Evolutionary conservation across 345 rosid genomes (phyloP).

Genomic region (Geranium brycei): DNA sequence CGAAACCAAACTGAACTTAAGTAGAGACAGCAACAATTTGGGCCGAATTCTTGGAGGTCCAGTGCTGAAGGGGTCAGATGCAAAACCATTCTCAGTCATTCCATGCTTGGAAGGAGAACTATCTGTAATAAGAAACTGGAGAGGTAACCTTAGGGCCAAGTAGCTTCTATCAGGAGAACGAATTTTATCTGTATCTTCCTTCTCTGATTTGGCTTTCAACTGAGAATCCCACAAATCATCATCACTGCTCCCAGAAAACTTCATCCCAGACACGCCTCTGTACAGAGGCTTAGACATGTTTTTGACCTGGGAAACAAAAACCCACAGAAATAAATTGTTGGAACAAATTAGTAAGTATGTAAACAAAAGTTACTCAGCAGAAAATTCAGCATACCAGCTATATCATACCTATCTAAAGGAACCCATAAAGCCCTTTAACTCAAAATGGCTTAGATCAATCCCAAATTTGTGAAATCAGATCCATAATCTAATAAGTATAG

Average conservation of each 20-base stretch:
- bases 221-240: slow-evolving; percentile 62
- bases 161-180: slow-evolving; percentile 40
- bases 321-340: background rate
- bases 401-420: too few species aligned
- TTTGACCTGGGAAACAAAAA: background rate
- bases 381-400: too few species aligned
- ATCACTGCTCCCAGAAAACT: slow-evolving; percentile 50
- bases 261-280: slow-evolving; percentile 47
- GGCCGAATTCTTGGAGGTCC: slow-evolving; percentile 50
- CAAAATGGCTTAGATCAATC: too few species aligned
- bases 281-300: slow-evolving; percentile 72
- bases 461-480: background rate
- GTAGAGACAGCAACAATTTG: slow-evolving; percentile 36
- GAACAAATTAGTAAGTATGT: too few species aligned
- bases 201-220: slow-evolving; percentile 65
- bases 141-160: slow-evolving; percentile 48
- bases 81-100: slow-evolving; percentile 41
- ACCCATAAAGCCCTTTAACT: too few species aligned
- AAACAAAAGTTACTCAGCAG: too few species aligned
- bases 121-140: slow-evolving; percentile 32
- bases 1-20: slow-evolving; percentile 61
- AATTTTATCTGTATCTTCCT: slow-evolving; percentile 43
- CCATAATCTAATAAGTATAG: background rate
- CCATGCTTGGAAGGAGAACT: slow-evolving; percentile 50
- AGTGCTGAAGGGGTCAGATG: slow-evolving; percentile 35